These are phyloP conservation scores for Globisporangium nunn DNA, from an alignment of 352 stramenopile genomes.

Conservation along the genomic window DNA sequence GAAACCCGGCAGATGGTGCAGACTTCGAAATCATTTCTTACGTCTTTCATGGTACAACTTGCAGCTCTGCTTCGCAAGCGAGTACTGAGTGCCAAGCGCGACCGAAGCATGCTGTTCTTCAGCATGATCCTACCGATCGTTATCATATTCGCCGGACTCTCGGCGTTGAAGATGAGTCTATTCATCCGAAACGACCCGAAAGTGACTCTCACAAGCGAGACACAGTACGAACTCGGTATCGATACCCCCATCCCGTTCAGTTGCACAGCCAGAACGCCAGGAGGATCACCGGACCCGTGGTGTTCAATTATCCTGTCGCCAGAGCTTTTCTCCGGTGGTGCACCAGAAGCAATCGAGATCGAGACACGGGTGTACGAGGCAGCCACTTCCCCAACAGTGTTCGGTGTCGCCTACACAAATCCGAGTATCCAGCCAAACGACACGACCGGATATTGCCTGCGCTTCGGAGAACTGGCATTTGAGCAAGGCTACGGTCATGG, in stretches of 20 bases:
- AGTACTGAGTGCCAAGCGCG: slow-evolving; percentile 38
- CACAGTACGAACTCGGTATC: slow-evolving; percentile 23
- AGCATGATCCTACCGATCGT: slow-evolving; percentile 61
- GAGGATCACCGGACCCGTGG: slow-evolving; percentile 5
- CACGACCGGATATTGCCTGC: slow-evolving; percentile 48
- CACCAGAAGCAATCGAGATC: slow-evolving; percentile 22
- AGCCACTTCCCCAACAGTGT: slow-evolving; percentile 29
- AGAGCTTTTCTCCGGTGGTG: slow-evolving; percentile 19
- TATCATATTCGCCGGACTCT: slow-evolving; percentile 60
- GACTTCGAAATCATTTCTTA: neutral
- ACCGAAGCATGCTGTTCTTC: slow-evolving; percentile 68
- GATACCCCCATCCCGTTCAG: slow-evolving; percentile 40
- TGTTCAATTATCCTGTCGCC: slow-evolving; percentile 17
- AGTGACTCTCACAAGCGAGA: slow-evolving; percentile 22
- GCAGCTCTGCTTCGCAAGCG: slow-evolving; percentile 55
- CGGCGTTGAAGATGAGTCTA: slow-evolving; percentile 41
- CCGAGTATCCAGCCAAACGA: slow-evolving; percentile 35
- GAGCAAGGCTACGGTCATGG: slow-evolving; percentile 32
- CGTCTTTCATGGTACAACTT: slow-evolving; percentile 38
- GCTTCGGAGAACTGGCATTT: slow-evolving; percentile 48
- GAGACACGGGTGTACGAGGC: slow-evolving; percentile 30
- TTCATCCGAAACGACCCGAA: slow-evolving; percentile 47
- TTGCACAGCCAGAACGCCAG: slow-evolving; percentile 20
- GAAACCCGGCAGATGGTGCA: no score
- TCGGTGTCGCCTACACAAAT: slow-evolving; percentile 39